These are phyloP conservation scores for Ceratobasidium sp. DNA, from an alignment of 1,284 basidiomycete genomes.

Conservation along the genomic window DNA sequence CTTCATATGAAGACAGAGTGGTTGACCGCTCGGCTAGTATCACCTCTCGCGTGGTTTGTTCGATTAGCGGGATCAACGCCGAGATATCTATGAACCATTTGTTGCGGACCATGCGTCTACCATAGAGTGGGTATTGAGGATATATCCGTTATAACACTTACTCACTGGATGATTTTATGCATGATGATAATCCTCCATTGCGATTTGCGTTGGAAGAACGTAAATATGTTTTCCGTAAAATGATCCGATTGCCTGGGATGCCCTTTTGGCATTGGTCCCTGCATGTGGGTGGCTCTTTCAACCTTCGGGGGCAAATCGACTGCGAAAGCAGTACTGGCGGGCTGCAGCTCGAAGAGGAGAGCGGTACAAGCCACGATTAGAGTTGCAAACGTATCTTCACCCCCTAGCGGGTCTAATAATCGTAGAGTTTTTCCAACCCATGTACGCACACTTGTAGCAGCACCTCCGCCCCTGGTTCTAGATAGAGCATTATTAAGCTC, in stretches of 20 bases:
- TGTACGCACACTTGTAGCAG: neutral
- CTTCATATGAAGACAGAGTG: neutral
- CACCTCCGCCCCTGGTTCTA: no score
- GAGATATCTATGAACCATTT: neutral
- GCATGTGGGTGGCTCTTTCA: neutral
- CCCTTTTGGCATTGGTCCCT: neutral
- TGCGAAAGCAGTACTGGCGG: neutral
- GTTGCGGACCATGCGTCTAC: neutral
- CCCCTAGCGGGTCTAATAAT: neutral
- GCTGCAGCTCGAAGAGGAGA: neutral
- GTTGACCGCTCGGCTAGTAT: conserved; percentile 7
- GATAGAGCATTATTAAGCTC: neutral
- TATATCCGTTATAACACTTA: no score
- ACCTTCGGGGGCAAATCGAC: neutral
- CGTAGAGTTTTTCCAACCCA: conserved; percentile 8
- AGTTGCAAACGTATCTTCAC: neutral
- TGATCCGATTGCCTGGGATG: neutral
- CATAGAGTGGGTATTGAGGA: neutral
- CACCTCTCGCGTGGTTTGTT: conserved; percentile 1
- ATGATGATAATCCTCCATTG: neutral
- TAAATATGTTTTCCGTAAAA: neutral
- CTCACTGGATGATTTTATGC: neutral
- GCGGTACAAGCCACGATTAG: conserved; percentile 5
- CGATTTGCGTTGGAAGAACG: neutral
- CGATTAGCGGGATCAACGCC: conserved; percentile 3